Percentiles rank a stretch among this genome's conserved stretches.
Conservation (phyloP, 148 eudicot species). For the Persicaria tinctoria region DNA sequence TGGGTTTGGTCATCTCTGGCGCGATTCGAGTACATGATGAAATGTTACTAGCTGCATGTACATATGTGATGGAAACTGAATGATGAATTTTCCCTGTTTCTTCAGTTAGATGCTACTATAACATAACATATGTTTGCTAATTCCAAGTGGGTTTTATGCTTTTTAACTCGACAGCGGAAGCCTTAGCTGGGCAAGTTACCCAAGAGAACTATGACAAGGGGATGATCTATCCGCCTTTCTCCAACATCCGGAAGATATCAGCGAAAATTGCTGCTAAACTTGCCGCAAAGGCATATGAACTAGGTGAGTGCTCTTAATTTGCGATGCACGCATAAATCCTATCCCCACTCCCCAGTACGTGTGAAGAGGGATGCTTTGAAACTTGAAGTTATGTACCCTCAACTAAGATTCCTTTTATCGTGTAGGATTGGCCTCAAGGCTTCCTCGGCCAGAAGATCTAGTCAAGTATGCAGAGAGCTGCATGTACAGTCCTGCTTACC, state of each 20-base stretch:
- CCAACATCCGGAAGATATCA: conserved; percentile 77
- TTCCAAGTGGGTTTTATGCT: not conserved
- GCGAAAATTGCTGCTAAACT: conserved; percentile 83
- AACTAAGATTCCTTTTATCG: not conserved
- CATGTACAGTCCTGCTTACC: conserved; percentile 84
- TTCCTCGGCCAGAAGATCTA: conserved; percentile 67
- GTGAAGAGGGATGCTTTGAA: too few relatives aligned
- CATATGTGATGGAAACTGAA: conserved; percentile 20
- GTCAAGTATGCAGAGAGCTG: conserved; percentile 83
- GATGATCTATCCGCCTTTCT: conserved; percentile 73
- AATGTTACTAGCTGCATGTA: conserved; percentile 89
- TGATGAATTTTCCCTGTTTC: not conserved
- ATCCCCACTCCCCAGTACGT: too few relatives aligned
- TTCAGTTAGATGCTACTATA: not conserved
- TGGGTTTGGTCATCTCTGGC: conserved; percentile 85
- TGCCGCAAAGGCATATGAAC: conserved; percentile 88
- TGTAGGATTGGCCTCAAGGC: conserved; percentile 55
- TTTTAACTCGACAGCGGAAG: conserved; percentile 55
- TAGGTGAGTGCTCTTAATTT: conserved; percentile 36
- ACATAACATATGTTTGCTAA: not conserved
- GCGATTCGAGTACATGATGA: conserved; percentile 87
- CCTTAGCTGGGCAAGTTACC: conserved; percentile 77
- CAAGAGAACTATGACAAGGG: conserved; percentile 65
- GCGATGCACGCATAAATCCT: not conserved
- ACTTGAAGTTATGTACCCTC: too few relatives aligned